phyloP scores from a whole-genome alignment of 108 stramenopile species.

The Skeletonema menzelii region DNA sequence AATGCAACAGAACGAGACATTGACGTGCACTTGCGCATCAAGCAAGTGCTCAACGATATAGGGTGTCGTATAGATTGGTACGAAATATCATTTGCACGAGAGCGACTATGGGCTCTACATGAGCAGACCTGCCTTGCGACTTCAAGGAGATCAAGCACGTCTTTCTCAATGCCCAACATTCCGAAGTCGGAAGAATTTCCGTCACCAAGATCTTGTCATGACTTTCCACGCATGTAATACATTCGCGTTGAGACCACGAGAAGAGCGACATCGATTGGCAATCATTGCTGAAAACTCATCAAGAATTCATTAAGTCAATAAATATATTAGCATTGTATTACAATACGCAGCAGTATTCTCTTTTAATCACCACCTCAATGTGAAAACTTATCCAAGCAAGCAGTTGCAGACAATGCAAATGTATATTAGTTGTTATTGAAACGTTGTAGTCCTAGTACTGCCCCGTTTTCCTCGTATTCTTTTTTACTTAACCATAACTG shows the following conservation, averaged over 20 bases:
- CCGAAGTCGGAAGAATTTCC: neutral
- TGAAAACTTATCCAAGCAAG: neutral
- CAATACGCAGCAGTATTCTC: neutral
- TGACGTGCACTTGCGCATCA: conserved; percentile 19
- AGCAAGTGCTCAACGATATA: conserved; percentile 17
- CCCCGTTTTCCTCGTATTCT: conserved; percentile 95
- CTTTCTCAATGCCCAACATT: neutral
- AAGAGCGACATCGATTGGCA: neutral
- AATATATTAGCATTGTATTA: neutral
- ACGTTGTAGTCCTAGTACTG: conserved; percentile 70
- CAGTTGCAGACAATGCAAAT: neutral
- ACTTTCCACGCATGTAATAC: neutral
- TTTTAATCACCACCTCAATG: neutral
- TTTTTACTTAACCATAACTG: conserved; percentile 92
- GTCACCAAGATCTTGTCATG: neutral
- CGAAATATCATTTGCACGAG: conserved; percentile 27
- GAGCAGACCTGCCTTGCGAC: conserved; percentile 4
- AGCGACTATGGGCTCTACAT: conserved; percentile 33
- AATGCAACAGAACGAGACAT: conserved; percentile 53
- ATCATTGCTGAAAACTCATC: neutral
- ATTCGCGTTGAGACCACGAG: neutral
- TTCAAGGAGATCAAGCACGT: neutral
- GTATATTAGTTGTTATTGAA: conserved; percentile 36
- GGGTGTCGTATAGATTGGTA: conserved; percentile 30
- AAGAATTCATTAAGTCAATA: neutral